Evolutionary conservation across 805 yeast genomes (phyloP).

Genomic region (Cyberlindnera veronae): DNA sequence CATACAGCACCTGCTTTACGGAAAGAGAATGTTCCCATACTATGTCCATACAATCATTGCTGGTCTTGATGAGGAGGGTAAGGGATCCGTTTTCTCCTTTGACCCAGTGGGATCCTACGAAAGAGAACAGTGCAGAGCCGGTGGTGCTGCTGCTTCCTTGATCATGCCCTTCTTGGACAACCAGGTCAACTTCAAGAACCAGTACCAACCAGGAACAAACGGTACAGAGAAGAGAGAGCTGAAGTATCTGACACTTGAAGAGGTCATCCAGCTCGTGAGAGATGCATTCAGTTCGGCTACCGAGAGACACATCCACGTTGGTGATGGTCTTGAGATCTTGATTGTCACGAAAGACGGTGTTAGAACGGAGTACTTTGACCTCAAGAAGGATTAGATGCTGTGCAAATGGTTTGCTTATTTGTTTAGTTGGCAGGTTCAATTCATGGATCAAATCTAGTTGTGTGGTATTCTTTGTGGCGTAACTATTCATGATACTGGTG

Average conservation of each 20-base stretch:
- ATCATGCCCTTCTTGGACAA: conserved; percentile 97
- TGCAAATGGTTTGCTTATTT: too few relatives aligned
- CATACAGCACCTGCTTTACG: conserved; percentile 84
- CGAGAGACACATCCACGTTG: conserved; percentile 97
- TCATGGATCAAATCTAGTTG: too few relatives aligned
- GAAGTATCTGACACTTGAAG: conserved; percentile 70
- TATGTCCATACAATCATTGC: conserved; percentile 94
- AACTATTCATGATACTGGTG: too few relatives aligned
- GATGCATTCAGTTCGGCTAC: conserved; percentile 97
- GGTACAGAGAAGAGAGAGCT: conserved; percentile 61
- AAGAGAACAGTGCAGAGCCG: conserved; percentile 96
- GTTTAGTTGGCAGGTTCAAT: too few relatives aligned
- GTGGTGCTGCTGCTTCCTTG: conserved; percentile 94
- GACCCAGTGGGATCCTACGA: conserved; percentile 98
- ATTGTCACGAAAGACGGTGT: conserved; percentile 94
- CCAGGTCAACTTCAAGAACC: conserved; percentile 95
- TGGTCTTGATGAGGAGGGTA: conserved; percentile 82
- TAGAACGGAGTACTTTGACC: conserved; percentile 73
- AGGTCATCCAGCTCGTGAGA: conserved; percentile 80
- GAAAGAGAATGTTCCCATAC: conserved; percentile 94
- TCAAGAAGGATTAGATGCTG: conserved; percentile 70
- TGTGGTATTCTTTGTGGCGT: too few relatives aligned
- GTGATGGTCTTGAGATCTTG: conserved; percentile 90
- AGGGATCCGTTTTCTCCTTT: conserved; percentile 92
- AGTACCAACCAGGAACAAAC: conserved; percentile 72